Percentiles rank a stretch among this genome's conserved stretches.
These are phyloP conservation scores for Chimonanthus salicifolius DNA, from an alignment of 164 flowering plant genomes.

Conservation along the genomic window DNA sequence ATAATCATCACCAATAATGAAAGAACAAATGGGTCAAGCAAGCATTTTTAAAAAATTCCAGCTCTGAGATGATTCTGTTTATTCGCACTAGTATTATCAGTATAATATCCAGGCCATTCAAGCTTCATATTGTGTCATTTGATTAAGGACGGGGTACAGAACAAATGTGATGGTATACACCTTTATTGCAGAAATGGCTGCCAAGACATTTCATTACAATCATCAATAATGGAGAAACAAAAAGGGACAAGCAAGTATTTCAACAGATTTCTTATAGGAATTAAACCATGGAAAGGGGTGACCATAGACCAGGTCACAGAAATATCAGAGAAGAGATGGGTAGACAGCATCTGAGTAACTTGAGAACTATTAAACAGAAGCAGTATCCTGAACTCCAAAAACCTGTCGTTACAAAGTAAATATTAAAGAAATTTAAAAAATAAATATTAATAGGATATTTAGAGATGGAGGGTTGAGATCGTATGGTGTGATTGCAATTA, in stretches of 20 bases:
- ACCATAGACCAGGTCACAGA: not conserved
- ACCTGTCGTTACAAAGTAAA: not conserved
- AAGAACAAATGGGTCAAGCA: not conserved
- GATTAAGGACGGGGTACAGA: constrained; percentile 9
- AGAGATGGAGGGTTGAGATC: not conserved
- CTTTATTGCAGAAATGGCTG: constrained; percentile 7
- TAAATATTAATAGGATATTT: not conserved
- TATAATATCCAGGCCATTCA: not conserved
- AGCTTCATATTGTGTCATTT: not conserved
- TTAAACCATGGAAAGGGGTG: not conserved
- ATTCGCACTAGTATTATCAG: too few relatives aligned
- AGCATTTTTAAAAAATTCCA: not conserved
- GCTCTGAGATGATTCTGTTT: too few relatives aligned
- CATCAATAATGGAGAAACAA: not conserved
- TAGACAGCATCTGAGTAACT: not conserved
- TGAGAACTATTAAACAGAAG: not conserved
- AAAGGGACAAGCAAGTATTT: constrained; percentile 2
- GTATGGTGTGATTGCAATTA: not conserved
- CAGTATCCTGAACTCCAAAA: not conserved
- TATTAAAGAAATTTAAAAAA: not conserved
- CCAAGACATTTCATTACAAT: constrained; percentile 3
- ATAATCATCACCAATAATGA: not conserved
- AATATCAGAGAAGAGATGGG: not conserved
- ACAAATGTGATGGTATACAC: constrained; percentile 1
- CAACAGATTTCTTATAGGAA: not conserved